Percentiles rank a stretch among this genome's conserved stretches.
phyloP scores from a whole-genome alignment of 257 asterid genomes.

The Solanum gracilifrons region DNA sequence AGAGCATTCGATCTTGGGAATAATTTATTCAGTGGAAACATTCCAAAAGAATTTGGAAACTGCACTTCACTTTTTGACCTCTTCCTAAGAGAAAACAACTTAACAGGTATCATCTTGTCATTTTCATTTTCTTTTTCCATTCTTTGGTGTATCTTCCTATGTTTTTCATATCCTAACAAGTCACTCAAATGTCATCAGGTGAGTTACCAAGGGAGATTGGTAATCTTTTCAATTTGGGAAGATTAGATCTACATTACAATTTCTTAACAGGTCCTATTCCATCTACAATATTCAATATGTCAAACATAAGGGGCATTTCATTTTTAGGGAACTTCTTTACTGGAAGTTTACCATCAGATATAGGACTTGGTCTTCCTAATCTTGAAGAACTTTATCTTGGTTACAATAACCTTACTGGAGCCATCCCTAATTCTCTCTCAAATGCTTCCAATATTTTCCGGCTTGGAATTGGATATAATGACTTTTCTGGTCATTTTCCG shows the following conservation, averaged over 20 bases:
- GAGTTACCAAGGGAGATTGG: background rate
- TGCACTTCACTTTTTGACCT: conserved; percentile 11
- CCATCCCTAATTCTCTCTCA: conserved; percentile 17
- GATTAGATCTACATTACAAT: background rate
- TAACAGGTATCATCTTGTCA: conserved; percentile 1
- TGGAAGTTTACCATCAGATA: conserved; percentile 15
- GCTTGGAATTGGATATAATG: background rate
- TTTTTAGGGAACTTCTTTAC: background rate
- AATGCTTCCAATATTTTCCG: conserved; percentile 9
- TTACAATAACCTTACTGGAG: conserved; percentile 13
- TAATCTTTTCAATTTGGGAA: background rate
- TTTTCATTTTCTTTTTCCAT: background rate
- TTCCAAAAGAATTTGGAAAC: conserved; percentile 19
- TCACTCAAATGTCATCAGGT: background rate
- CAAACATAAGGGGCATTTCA: background rate
- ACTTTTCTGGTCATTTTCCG: conserved; percentile 10
- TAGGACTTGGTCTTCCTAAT: conserved; percentile 12
- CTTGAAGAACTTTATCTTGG: conserved; percentile 10
- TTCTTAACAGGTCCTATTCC: background rate
- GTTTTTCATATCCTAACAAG: background rate
- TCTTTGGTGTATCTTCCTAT: background rate
- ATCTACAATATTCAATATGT: conserved; percentile 1
- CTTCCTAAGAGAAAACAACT: conserved; percentile 2
- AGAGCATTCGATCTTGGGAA: background rate
- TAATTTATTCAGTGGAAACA: conserved; percentile 6